phyloP scores from a whole-genome alignment of 2,329 filamentous ascomycete species.

The Verticillium longisporum region DNA sequence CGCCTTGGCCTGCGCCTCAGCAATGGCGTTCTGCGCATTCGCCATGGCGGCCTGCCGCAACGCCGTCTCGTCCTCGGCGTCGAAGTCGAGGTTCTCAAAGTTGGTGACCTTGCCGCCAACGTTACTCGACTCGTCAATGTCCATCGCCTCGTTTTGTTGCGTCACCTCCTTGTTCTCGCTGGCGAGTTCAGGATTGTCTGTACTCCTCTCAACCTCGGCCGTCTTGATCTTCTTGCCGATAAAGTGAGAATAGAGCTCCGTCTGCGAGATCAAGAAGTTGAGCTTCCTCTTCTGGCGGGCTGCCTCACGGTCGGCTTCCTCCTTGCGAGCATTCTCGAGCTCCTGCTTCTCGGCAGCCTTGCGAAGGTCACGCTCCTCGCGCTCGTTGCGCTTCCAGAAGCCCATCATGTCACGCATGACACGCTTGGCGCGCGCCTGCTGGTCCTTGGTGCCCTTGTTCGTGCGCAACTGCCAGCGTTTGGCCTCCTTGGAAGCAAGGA shows the following conservation, averaged over 20 bases:
- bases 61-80: slow-evolving; percentile 82
- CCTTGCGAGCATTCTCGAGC: slow-evolving; percentile 91
- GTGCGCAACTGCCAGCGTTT: slow-evolving; percentile 95
- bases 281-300: slow-evolving; percentile 97
- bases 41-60: slow-evolving; percentile 82
- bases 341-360: slow-evolving; percentile 94
- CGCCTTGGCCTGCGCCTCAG: slow-evolving; percentile 88
- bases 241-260: slow-evolving; percentile 97
- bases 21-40: slow-evolving; percentile 92
- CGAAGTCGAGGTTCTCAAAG: slow-evolving; percentile 92
- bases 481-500: slow-evolving; percentile 93
- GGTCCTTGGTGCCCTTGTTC: slow-evolving; percentile 97
- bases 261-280: slow-evolving; percentile 98
- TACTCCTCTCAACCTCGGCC: slow-evolving; percentile 85
- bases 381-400: slow-evolving; percentile 99
- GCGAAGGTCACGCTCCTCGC: slow-evolving; percentile 89
- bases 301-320: slow-evolving; percentile 94
- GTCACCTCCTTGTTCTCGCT: slow-evolving; percentile 40
- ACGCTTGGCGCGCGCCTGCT: slow-evolving; percentile 91
- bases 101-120: slow-evolving; percentile 72
- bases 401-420: slow-evolving; percentile 99
- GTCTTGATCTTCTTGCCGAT: slow-evolving; percentile 99
- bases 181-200: slow-evolving; percentile 69
- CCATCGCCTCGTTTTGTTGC: slow-evolving; percentile 30
- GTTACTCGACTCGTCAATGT: slow-evolving; percentile 47